phyloP scores from a whole-genome alignment of 768 basidiomycete genomes.

The Panellus pusillus region DNA sequence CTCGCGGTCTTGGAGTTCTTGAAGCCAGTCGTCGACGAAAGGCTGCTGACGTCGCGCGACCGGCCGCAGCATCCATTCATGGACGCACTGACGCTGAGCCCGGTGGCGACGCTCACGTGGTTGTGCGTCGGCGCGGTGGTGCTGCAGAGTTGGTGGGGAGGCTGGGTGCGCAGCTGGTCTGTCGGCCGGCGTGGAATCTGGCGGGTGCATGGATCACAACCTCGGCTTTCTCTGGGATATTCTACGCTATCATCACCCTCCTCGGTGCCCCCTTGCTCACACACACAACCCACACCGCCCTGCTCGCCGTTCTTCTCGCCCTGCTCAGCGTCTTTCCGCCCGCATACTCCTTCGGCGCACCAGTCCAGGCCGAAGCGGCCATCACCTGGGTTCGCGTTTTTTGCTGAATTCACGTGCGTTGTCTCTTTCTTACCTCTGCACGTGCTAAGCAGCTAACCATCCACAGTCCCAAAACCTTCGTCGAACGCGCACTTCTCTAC shows the following conservation, averaged over 20 bases:
- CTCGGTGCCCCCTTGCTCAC: slow-evolving; percentile 81
- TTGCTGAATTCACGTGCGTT: slow-evolving; percentile 74
- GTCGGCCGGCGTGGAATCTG: slow-evolving; percentile 44
- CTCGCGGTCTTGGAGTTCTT: slow-evolving; percentile 36
- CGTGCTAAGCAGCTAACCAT: no score
- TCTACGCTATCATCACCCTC: slow-evolving; percentile 54
- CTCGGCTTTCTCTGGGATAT: slow-evolving; percentile 41
- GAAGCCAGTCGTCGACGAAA: slow-evolving; percentile 29
- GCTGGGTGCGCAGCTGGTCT: slow-evolving; percentile 62
- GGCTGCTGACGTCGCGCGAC: slow-evolving; percentile 46
- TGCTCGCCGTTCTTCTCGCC: slow-evolving; percentile 69
- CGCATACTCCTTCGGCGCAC: slow-evolving; percentile 66
- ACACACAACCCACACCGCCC: slow-evolving; percentile 37
- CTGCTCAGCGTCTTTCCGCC: slow-evolving; percentile 66
- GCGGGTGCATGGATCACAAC: slow-evolving; percentile 57
- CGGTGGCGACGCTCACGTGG: slow-evolving; percentile 58
- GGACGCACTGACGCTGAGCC: slow-evolving; percentile 61
- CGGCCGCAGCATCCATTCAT: slow-evolving; percentile 73
- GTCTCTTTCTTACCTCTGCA: no score
- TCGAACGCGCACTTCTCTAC: slow-evolving; percentile 80
- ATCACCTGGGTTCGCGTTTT: slow-evolving; percentile 77
- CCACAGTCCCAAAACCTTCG: slow-evolving; percentile 53
- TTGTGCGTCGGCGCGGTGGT: slow-evolving; percentile 53
- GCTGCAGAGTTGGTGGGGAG: slow-evolving; percentile 72
- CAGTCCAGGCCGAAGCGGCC: slow-evolving; percentile 47